These are phyloP conservation scores for Fistulinella prunicolor DNA, from an alignment of 768 basidiomycete genomes.

Conservation along the genomic window DNA sequence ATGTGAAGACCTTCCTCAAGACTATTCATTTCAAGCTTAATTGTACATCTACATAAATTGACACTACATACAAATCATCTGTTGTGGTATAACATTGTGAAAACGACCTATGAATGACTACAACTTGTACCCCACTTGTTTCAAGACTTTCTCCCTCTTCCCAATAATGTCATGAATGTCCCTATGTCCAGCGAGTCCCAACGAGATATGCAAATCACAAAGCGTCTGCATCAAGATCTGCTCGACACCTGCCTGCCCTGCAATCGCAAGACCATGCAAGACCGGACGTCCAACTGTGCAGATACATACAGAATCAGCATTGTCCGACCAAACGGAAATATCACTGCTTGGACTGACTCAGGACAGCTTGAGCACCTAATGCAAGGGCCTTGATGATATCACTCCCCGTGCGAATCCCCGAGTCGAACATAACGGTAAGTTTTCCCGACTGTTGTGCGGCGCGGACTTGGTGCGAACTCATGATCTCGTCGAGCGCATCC, in stretches of 20 bases:
- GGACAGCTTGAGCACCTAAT: constrained; percentile 78
- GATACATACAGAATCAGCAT: neutral
- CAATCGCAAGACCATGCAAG: constrained; percentile 69
- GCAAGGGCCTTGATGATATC: constrained; percentile 86
- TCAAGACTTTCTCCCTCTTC: constrained; percentile 37
- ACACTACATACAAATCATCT: no score
- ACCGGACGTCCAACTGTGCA: constrained; percentile 73
- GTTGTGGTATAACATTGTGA: no score
- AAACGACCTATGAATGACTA: no score
- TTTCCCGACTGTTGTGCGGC: constrained; percentile 59
- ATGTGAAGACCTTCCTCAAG: no score
- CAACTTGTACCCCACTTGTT: constrained; percentile 14
- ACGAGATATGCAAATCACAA: constrained; percentile 62
- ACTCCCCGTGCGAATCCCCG: constrained; percentile 77
- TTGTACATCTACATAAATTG: no score
- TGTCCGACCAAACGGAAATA: neutral
- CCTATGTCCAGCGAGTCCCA: constrained; percentile 61
- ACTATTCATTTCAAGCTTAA: no score
- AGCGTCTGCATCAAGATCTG: constrained; percentile 66
- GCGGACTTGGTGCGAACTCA: constrained; percentile 55
- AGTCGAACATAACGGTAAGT: constrained; percentile 64
- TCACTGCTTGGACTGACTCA: constrained; percentile 49
- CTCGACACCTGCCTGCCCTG: constrained; percentile 71
- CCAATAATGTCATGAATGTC: constrained; percentile 61
- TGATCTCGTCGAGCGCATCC: constrained; percentile 70